Conservation (phyloP, 163 green algal species). For the Scenedesmus sp. region DNA sequence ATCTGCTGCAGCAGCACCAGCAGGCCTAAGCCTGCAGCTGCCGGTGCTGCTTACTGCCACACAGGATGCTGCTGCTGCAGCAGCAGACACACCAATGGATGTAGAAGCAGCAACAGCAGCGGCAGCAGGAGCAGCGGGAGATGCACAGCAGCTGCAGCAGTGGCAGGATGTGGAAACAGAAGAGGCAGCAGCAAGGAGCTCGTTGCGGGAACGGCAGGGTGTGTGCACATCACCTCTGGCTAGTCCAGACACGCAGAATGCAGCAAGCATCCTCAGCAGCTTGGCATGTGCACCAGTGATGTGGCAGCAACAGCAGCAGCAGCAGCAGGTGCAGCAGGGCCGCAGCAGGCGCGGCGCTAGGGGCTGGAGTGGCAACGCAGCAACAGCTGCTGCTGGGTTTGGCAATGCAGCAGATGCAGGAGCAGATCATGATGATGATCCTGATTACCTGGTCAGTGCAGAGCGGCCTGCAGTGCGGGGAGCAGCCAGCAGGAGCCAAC, state of each 20-base stretch:
- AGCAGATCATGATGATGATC: background rate
- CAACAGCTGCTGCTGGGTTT: background rate
- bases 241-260: slow-evolving; percentile 1
- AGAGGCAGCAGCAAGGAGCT: background rate
- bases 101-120: background rate
- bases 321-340: background rate
- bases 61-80: background rate
- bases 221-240: background rate
- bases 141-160: background rate
- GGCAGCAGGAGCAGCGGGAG: background rate
- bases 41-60: background rate
- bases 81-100: background rate
- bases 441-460: background rate
- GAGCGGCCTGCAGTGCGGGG: slow-evolving; percentile 4
- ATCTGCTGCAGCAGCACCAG: background rate
- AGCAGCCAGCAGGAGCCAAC: background rate
- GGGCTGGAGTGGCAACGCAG: background rate
- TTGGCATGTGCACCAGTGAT: background rate
- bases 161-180: background rate
- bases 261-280: slow-evolving; percentile 25
- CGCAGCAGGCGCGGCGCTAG: background rate
- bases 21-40: background rate
- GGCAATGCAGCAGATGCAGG: background rate
- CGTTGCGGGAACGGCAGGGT: background rate
- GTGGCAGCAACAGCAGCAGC: slow-evolving; percentile 4